A percentile compares a stretch with the other conserved stretches of the same genome.
Evolutionary conservation across 768 basidiomycete genomes (phyloP).

Genomic region (Boletus pseudopeckii): DNA sequence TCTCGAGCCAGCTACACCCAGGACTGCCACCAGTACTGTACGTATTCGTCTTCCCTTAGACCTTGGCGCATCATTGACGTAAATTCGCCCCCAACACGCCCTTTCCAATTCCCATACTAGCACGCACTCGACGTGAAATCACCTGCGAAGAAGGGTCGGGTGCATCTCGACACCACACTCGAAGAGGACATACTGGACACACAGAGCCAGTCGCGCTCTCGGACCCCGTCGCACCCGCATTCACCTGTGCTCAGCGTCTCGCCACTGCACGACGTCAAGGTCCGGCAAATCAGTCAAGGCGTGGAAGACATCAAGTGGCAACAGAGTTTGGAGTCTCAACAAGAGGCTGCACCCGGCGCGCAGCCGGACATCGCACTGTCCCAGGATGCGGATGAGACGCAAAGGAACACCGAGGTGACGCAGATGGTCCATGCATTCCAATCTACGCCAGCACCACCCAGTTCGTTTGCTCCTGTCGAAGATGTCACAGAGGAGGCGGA

Average conservation of each 20-base stretch:
- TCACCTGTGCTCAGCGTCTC: constrained; percentile 44
- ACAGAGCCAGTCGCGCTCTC: constrained; percentile 40
- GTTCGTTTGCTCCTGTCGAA: constrained; percentile 20
- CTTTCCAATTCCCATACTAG: constrained; percentile 24
- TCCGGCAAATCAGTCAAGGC: constrained; percentile 74
- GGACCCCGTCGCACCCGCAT: constrained; percentile 29
- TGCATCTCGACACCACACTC: constrained; percentile 55
- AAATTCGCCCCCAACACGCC: constrained; percentile 22
- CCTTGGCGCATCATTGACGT: constrained; percentile 25
- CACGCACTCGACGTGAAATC: constrained; percentile 44
- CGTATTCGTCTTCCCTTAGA: constrained; percentile 22
- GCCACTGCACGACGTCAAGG: constrained; percentile 76
- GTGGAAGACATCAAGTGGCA: constrained; percentile 77
- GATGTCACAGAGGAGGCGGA: constrained; percentile 29
- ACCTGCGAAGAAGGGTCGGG: constrained; percentile 75
- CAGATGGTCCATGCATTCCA: constrained; percentile 14
- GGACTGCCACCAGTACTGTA: constrained; percentile 34
- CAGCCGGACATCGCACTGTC: constrained; percentile 7
- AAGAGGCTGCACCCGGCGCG: constrained; percentile 5
- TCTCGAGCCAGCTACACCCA: constrained; percentile 60
- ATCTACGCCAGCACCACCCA: constrained; percentile 6
- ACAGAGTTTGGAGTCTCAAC: constrained; percentile 31
- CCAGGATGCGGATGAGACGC: constrained; percentile 9
- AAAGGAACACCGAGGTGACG: constrained; percentile 6
- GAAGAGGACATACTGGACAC: constrained; percentile 53